A percentile compares a stretch with the other conserved stretches of the same genome.
These are phyloP conservation scores for Paracamarosporium sp. DNA, from an alignment of 2,329 filamentous ascomycete genomes.

Conservation along the genomic window DNA sequence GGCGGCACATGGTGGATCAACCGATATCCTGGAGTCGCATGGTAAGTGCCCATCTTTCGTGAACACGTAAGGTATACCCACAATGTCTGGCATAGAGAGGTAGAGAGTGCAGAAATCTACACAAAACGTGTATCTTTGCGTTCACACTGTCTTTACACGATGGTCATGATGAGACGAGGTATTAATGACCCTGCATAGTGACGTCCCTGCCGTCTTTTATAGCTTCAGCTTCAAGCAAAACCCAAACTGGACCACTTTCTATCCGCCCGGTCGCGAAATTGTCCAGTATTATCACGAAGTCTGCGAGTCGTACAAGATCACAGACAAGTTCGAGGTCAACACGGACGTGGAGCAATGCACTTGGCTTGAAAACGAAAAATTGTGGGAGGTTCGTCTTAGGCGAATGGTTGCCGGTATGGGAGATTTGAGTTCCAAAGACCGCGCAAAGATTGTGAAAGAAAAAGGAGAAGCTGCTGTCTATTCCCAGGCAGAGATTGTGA, in stretches of 20 bases:
- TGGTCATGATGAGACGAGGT: background rate
- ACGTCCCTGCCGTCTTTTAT: constrained; percentile 62
- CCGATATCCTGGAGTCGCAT: constrained; percentile 59
- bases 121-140: background rate
- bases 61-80: too few species aligned
- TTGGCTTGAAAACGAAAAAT: constrained; percentile 60
- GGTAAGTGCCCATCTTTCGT: constrained; percentile 21
- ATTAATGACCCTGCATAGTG: constrained; percentile 22
- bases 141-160: constrained; percentile 12
- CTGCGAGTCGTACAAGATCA: constrained; percentile 59
- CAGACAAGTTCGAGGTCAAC: constrained; percentile 65
- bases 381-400: constrained; percentile 63
- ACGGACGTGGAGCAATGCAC: constrained; percentile 61
- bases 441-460: constrained; percentile 51
- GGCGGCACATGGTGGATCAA: constrained; percentile 72
- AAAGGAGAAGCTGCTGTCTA: constrained; percentile 57
- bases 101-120: background rate
- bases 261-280: constrained; percentile 59
- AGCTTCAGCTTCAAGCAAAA: constrained; percentile 64
- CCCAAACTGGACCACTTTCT: constrained; percentile 57
- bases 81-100: background rate
- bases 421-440: constrained; percentile 58
- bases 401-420: constrained; percentile 61
- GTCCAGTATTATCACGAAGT: constrained; percentile 60
- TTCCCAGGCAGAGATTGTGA: constrained; percentile 58